Evolutionary conservation across 306 rosid species (phyloP).

Genomic region (Dalbergia cochinchinensis): DNA sequence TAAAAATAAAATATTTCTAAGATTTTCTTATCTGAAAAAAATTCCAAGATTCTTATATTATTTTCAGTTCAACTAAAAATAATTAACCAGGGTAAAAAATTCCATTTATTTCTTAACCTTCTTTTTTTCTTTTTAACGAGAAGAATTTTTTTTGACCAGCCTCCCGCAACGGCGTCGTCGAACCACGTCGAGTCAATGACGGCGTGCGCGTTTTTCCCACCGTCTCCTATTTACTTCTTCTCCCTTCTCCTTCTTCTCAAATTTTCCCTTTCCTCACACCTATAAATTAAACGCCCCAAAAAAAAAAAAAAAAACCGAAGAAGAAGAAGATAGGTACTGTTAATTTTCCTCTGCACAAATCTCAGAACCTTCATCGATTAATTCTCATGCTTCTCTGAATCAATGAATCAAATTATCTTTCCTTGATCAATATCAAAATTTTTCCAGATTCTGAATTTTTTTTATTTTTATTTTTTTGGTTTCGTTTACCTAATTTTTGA

Average conservation of each 20-base stretch:
- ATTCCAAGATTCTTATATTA: too few relatives aligned
- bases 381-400: background rate
- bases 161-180: background rate
- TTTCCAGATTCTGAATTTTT: background rate
- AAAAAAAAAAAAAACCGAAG: background rate
- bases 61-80: too few relatives aligned
- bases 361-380: background rate
- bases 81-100: too few relatives aligned
- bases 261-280: background rate
- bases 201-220: slow-evolving; percentile 38
- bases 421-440: background rate
- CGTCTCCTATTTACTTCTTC: background rate
- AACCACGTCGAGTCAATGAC: slow-evolving; percentile 1
- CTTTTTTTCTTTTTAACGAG: background rate
- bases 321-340: background rate
- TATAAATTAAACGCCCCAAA: too few relatives aligned
- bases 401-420: background rate
- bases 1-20: too few relatives aligned
- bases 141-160: background rate
- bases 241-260: background rate
- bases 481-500: background rate
- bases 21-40: too few relatives aligned
- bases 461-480: background rate
- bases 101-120: background rate
- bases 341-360: background rate